Evolutionary conservation across 345 rosid species (phyloP), one percentile per base, ranked within the genome.

Genomic region (Aethionema arabicum): DNA sequence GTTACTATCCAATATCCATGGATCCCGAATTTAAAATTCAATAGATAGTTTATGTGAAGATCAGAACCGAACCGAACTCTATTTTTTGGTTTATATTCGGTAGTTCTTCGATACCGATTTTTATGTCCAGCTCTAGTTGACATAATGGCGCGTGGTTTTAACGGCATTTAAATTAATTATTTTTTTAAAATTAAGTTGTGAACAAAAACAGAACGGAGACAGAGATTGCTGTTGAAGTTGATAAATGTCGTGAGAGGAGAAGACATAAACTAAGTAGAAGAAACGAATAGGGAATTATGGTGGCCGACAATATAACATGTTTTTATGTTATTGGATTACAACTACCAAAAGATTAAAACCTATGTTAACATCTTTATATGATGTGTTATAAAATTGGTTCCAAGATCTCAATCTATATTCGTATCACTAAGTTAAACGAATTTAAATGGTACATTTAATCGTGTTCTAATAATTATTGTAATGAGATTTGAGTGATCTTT

Each of bases 271-370:
- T 59, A 59, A 41, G 66, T 43, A n/a, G 27, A 69, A 49, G 42
- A 39, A 65, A 42, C 73, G 59, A 21, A 21, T 21, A 21, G 45
- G 52, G 38, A 59, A 52, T 39, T 53, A 52, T 50, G 53, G 66
- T 64, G 78, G 74, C 72, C 78, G 83, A 74, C 80, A 76, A 50
- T 52, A 52, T 39, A 67, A 72, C 81, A 68, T 74, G 87, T 59
- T 72, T 59, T 72, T 59, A 75, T 61, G 74, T 56, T 63, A 48
- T 50, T 3, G 14, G 27, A 32, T 41, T 65, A 44, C 27, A 48
- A 58, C 61, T 65, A 61, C 33, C 52, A 43, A 43, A 44, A 8
- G 13, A 16, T 49, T 4, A 47, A 47, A 52, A 62, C 74, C 40
- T 72, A 38, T 62, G 48, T 43, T 65, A 62, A 49, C 56, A 43